A percentile compares a stretch with the other conserved stretches of the same genome.
Evolutionary conservation across 176 grass and related monocot species (phyloP).

Genomic region (Raddia distichophylla): DNA sequence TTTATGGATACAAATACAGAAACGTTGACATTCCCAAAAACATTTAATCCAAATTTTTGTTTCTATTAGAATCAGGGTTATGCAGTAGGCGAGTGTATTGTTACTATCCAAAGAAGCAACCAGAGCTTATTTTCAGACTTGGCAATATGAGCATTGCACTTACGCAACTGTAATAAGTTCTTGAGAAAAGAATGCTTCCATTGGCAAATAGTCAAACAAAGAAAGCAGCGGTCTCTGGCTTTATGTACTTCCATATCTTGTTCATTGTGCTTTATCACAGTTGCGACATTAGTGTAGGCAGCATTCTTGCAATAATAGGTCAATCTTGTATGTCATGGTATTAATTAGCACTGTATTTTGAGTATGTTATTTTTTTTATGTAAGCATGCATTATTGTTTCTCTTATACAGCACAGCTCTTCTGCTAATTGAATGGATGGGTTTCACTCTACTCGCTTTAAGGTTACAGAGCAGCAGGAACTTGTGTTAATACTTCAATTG

Average conservation of each 20-base stretch:
- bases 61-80: neutral
- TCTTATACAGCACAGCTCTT: neutral
- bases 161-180: no score
- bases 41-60: neutral
- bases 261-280: no score
- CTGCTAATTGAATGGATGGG: neutral
- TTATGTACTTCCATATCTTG: no score
- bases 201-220: no score
- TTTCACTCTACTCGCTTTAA: neutral
- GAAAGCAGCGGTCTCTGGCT: no score
- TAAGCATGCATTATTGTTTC: neutral
- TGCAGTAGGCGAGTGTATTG: neutral
- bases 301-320: no score
- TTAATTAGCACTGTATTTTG: neutral
- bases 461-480: neutral
- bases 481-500: neutral
- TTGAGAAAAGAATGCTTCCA: no score
- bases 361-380: neutral
- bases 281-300: no score
- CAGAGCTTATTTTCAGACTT: no score
- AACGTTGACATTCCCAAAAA: neutral
- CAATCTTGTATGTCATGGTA: no score
- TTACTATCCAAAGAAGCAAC: constrained; percentile 6
- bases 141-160: no score
- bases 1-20: neutral